Percentiles rank a stretch among this genome's conserved stretches.
Conservation (phyloP, 306 rosid genomes). For the Prunus davidiana region DNA sequence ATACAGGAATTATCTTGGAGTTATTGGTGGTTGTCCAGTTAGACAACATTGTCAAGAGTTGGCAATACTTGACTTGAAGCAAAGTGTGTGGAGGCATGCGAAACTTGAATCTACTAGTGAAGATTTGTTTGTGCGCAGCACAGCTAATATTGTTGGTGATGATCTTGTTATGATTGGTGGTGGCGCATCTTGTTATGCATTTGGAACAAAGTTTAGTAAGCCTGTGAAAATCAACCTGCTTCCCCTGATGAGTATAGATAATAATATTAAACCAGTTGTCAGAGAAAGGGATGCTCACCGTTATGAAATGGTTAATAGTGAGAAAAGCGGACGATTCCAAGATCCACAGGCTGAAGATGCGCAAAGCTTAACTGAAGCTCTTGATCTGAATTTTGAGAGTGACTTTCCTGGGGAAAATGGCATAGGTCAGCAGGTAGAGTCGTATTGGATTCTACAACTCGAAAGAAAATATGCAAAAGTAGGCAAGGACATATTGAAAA, state of each 20-base stretch:
- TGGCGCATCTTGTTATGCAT: constrained; percentile 93
- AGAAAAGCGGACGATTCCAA: constrained; percentile 22
- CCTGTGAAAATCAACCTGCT: constrained; percentile 67
- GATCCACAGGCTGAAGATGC: constrained; percentile 26
- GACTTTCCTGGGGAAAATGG: constrained; percentile 26
- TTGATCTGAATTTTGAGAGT: constrained; percentile 27
- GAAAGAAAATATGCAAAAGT: constrained; percentile 69
- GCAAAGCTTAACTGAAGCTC: constrained; percentile 34
- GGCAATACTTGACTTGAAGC: constrained; percentile 72
- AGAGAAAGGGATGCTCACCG: constrained; percentile 19
- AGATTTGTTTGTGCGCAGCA: constrained; percentile 87
- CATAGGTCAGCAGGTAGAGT: constrained; percentile 25
- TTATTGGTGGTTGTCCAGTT: constrained; percentile 92
- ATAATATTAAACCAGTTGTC: constrained; percentile 25
- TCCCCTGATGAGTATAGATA: constrained; percentile 35
- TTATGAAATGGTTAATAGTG: constrained; percentile 29
- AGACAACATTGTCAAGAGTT: constrained; percentile 71
- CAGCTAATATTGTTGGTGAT: constrained; percentile 63
- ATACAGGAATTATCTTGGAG: constrained; percentile 62
- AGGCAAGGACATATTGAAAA: constrained; percentile 84
- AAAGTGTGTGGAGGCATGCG: constrained; percentile 57
- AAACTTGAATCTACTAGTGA: constrained; percentile 57
- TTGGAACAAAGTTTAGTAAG: constrained; percentile 93
- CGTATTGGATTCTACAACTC: constrained; percentile 59
- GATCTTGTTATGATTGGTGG: constrained; percentile 83